phyloP scores from a whole-genome alignment of 1,139 yeast genomes.

The Candida sanyaensis region DNA sequence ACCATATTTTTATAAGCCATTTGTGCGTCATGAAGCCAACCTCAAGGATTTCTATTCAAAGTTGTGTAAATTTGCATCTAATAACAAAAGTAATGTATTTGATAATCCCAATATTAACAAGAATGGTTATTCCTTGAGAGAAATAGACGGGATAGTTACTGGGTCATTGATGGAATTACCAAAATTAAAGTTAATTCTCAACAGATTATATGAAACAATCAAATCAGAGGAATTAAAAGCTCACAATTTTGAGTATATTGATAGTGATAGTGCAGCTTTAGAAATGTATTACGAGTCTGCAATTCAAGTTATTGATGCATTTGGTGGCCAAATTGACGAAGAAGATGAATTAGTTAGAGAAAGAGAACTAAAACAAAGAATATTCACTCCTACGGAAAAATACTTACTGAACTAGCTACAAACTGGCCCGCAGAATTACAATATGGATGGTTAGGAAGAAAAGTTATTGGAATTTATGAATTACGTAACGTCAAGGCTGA shows the following conservation, averaged over 20 bases:
- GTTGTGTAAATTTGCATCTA: conserved; percentile 48
- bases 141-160: conserved; percentile 68
- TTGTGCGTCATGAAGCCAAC: conserved; percentile 89
- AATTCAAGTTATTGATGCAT: conserved; percentile 73
- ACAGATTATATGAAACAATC: conserved; percentile 46
- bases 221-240: conserved; percentile 22
- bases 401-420: conserved; percentile 77
- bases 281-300: conserved; percentile 54
- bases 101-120: conserved; percentile 30
- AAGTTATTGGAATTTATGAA: conserved; percentile 84
- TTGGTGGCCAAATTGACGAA: conserved; percentile 55
- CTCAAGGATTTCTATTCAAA: conserved; percentile 31
- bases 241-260: conserved; percentile 11
- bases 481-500: conserved; percentile 32
- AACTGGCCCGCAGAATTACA: conserved; percentile 89
- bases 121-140: conserved; percentile 50
- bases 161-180: conserved; percentile 70
- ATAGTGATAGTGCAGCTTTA: conserved; percentile 19
- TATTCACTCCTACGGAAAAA: conserved; percentile 92
- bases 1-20: conserved; percentile 90
- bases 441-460: conserved; percentile 83
- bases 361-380: conserved; percentile 57
- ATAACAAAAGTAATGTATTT: conserved; percentile 49
- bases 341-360: conserved; percentile 14
- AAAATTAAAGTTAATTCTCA: conserved; percentile 65